Evolutionary conservation across 1,284 basidiomycete genomes (phyloP).

Genomic region (Tilletia setariae): DNA sequence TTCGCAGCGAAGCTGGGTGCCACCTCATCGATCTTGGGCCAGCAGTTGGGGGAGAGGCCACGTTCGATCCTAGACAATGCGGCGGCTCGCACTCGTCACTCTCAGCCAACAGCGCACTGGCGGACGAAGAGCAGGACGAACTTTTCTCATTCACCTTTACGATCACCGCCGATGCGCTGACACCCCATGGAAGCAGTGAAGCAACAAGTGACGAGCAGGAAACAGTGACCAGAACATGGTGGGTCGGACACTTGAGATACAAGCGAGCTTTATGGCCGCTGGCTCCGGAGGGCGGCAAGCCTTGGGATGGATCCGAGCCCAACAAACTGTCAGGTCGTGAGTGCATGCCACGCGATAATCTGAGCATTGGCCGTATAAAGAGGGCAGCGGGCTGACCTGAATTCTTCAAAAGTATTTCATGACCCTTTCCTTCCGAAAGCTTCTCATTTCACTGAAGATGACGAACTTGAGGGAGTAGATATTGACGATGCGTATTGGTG

Average conservation of each 20-base stretch:
- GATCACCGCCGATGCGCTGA: conserved; percentile 21
- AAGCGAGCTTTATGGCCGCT: conserved; percentile 39
- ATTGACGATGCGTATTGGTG: conserved; percentile 31
- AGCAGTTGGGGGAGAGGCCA: not conserved
- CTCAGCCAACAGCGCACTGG: not conserved
- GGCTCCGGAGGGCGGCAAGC: conserved; percentile 26
- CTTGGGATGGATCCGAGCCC: conserved; percentile 29
- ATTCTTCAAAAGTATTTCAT: conserved; percentile 31
- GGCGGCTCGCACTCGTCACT: not conserved
- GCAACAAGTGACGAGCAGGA: not conserved
- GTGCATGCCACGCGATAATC: not conserved
- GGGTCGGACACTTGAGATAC: conserved; percentile 36
- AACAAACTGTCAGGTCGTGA: conserved; percentile 29
- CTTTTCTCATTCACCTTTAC: conserved; percentile 30
- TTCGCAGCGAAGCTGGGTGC: too few relatives aligned
- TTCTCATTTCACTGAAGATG: not conserved
- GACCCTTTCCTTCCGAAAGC: conserved; percentile 34
- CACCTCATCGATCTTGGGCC: too few relatives aligned
- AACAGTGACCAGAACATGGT: conserved; percentile 26
- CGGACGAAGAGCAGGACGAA: conserved; percentile 17
- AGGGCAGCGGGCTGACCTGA: not conserved
- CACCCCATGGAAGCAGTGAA: not conserved
- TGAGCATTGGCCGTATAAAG: not conserved
- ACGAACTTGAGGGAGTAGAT: conserved; percentile 27
- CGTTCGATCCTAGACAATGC: not conserved